These are phyloP conservation scores for Pseudoturritis turrita DNA, from an alignment of 345 rosid genomes.

Conservation along the genomic window DNA sequence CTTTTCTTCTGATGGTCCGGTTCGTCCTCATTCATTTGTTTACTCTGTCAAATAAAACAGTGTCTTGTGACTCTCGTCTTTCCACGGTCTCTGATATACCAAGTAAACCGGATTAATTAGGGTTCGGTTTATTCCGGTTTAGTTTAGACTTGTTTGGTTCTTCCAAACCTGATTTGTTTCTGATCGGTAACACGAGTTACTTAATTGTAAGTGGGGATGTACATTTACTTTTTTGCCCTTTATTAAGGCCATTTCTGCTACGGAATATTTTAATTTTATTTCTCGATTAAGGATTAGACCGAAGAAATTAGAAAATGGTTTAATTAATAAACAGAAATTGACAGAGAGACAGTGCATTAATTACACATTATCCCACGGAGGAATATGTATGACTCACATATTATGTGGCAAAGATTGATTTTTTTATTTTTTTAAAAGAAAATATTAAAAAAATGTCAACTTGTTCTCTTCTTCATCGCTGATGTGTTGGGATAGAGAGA, in stretches of 20 bases:
- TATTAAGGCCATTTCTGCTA: not conserved
- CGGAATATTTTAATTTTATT: not conserved
- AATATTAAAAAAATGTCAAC: not conserved
- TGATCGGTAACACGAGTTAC: not conserved
- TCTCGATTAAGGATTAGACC: not conserved
- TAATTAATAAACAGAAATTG: not conserved
- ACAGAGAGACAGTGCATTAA: conserved; percentile 5
- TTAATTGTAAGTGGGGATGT: conserved; percentile 10
- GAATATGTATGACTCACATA: conserved; percentile 26
- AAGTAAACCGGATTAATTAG: not conserved
- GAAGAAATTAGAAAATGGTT: not conserved
- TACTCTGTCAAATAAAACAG: conserved; percentile 14
- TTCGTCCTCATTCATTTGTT: not conserved
- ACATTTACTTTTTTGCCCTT: not conserved
- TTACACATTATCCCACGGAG: conserved; percentile 15
- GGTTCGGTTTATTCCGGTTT: not conserved
- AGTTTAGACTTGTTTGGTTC: conserved; percentile 23
- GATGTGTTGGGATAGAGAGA: conserved; percentile 19
- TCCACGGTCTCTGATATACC: conserved; percentile 15
- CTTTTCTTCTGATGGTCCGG: not conserved
- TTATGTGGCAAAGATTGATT: conserved; percentile 5
- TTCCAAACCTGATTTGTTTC: conserved; percentile 22
- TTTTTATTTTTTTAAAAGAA: not conserved
- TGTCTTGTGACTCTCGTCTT: not conserved
- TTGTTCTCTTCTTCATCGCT: not conserved